Percentiles rank a stretch among this genome's conserved stretches.
phyloP scores from a whole-genome alignment of 257 asterid species.

The Solanum gracilifrons region DNA sequence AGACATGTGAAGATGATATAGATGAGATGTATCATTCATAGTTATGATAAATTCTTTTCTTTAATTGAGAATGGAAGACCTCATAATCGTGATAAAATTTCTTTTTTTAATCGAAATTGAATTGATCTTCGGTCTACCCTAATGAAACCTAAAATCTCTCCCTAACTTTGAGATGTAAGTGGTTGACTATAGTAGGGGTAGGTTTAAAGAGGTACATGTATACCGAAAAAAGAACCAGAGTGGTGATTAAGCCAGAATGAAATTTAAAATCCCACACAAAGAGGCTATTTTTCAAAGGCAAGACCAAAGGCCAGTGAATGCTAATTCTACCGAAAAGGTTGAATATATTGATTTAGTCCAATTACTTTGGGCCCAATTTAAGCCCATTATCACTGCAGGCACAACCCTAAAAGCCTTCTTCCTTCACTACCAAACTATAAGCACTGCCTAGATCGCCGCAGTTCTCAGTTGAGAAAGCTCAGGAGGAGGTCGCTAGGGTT shows the following conservation, averaged over 20 bases:
- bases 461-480: not conserved
- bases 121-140: not conserved
- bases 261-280: not conserved
- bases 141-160: no score
- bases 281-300: not conserved
- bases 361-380: not conserved
- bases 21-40: not conserved
- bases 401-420: conserved; percentile 26
- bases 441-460: conserved; percentile 12
- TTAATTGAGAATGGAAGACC: not conserved
- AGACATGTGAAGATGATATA: not conserved
- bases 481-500: conserved; percentile 14
- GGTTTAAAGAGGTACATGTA: not conserved
- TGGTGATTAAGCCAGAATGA: not conserved
- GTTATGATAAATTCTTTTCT: no score
- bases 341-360: not conserved
- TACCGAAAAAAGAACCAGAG: not conserved
- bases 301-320: not conserved
- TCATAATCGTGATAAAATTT: no score
- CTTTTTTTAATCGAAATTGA: rapidly evolving
- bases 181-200: not conserved
- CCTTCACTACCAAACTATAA: not conserved
- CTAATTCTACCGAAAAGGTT: no score
- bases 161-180: not conserved
- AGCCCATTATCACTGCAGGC: conserved; percentile 1